Evolutionary conservation across 2,329 filamentous ascomycete species (phyloP).

Genomic region (Ceratocystis cubensis): DNA sequence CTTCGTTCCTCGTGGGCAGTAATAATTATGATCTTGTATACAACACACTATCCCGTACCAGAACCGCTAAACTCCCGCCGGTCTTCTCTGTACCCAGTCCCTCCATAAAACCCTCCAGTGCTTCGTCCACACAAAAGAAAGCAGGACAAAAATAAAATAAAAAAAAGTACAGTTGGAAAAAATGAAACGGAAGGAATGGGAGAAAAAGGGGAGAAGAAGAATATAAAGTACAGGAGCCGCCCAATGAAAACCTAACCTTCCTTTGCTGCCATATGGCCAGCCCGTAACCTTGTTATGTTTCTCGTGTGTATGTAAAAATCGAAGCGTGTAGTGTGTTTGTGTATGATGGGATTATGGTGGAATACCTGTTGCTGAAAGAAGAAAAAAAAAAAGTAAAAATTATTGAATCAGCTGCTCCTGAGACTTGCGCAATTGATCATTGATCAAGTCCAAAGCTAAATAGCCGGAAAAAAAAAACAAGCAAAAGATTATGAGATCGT

Average conservation of each 20-base stretch:
- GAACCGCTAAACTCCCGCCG: not conserved
- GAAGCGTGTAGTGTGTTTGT: not conserved
- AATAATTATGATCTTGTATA: constrained; percentile 9
- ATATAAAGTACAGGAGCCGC: constrained; percentile 12
- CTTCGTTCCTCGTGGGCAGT: not conserved
- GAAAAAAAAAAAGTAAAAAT: constrained; percentile 11
- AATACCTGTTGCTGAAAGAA: not conserved
- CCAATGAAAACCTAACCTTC: not conserved
- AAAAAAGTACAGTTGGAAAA: constrained; percentile 5
- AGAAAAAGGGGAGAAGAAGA: not conserved
- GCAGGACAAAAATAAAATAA: constrained; percentile 4
- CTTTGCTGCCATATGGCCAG: not conserved
- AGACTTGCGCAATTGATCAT: not conserved
- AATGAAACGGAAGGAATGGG: not conserved
- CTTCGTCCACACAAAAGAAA: constrained; percentile 5
- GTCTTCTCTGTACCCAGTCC: not conserved
- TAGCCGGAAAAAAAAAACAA: constrained; percentile 2
- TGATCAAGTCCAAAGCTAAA: not conserved
- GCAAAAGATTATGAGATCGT: constrained; percentile 2
- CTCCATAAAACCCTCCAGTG: not conserved
- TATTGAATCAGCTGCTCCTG: not conserved
- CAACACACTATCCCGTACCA: not conserved
- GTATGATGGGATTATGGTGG: not conserved
- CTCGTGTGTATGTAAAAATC: constrained; percentile 3
- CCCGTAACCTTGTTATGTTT: constrained; percentile 2